Conservation (phyloP, 2,329 filamentous ascomycete genomes). For the Massarina eburnea region DNA sequence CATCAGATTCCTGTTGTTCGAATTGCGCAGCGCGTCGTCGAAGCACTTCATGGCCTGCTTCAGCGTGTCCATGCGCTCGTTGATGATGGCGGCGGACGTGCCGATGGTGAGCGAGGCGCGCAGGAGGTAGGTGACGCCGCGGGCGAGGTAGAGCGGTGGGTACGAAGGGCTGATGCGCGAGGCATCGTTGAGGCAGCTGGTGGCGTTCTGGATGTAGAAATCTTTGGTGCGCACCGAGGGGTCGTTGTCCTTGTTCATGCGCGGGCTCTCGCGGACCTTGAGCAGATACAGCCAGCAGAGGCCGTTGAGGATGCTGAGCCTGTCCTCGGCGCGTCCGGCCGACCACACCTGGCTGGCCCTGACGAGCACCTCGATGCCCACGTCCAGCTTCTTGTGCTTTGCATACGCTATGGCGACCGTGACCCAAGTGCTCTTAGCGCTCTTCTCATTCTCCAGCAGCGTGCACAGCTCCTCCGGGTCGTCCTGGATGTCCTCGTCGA, state of each 20-base stretch:
- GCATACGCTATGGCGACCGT: constrained; percentile 96
- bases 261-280: constrained; percentile 80
- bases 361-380: constrained; percentile 70
- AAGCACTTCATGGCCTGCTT: constrained; percentile 89
- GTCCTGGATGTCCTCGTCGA: constrained; percentile 80
- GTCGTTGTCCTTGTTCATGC: constrained; percentile 59
- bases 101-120: constrained; percentile 79
- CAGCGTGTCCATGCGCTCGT: constrained; percentile 75
- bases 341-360: constrained; percentile 73
- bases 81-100: constrained; percentile 63
- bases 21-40: constrained; percentile 86
- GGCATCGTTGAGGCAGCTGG: constrained; percentile 90
- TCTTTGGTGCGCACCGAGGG: constrained; percentile 89
- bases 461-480: constrained; percentile 95
- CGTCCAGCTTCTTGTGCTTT: constrained; percentile 90
- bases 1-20: constrained; percentile 85
- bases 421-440: constrained; percentile 93
- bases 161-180: constrained; percentile 90
- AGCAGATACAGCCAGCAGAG: constrained; percentile 89
- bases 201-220: constrained; percentile 87
- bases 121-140: constrained; percentile 84
- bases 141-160: constrained; percentile 85
- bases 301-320: constrained; percentile 79
- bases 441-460: constrained; percentile 90
- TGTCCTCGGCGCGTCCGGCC: constrained; percentile 73